Base-by-base conservation (phyloP, 495 filamentous ascomycete genomes). In the Aspergillus affinis region DNA sequence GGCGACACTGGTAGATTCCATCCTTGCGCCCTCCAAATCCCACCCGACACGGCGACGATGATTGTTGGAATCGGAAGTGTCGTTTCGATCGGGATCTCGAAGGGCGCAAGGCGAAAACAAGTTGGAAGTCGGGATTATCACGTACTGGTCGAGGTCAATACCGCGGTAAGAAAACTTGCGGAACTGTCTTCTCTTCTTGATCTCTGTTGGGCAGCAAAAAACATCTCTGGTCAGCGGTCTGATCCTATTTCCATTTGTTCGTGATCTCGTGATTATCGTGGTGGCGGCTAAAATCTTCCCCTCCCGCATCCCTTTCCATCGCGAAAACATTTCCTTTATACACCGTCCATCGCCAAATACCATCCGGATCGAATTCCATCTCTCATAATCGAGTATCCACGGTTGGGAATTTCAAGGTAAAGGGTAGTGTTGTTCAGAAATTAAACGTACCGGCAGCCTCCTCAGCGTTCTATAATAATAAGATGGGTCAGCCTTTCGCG, bases 101-200 rank as follows among this genome's bases (percentile, higher is more conserved):
- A 84, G 87, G 60, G 82, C 21, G 48, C 23, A 36, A 19, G n/a
- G 83, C 8, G 82, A 83, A 18, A 69, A 82, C 61, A 65, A 83
- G 46, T 61, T 29, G 50, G 54, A 56, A 48, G 61, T 62, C 62
- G 61, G 62, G 56, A 18, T 63, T 80, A 61, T 32, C 47, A 82
- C 90, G 69, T 90, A 97, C 93, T 95, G 90, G 79, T 98, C 94
- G 79, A 98, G 93, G 78, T 98, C 94, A 79, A 98, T 90, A 68
- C 94, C 94, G 75, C 94, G 92, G 89, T 97, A 98, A 68, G 93
- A 94, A 79, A 98, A 98, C 88, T 98, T 98, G 83, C 93, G 90
- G 90, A 98, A 98, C 73, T 91, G 83, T 92, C 93, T 96, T 83
- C 87, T 94, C 87, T 91, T 96, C 91, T 98, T 97, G 82, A 97